Conservation (phyloP, 352 stramenopile species). For the Globisporangium paroecandrum region DNA sequence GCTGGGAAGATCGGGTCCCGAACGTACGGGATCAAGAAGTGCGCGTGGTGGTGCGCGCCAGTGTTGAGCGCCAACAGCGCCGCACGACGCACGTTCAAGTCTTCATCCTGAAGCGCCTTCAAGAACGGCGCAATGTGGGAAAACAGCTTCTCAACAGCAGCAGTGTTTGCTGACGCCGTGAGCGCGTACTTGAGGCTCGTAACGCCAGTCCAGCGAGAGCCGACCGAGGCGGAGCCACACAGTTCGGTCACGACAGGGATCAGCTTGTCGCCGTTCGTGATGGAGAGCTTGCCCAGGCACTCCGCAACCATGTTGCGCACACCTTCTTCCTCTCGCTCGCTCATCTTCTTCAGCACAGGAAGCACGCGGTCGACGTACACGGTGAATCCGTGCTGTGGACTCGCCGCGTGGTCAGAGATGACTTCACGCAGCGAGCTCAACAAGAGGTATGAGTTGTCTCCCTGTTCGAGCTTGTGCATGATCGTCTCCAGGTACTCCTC, state of each 20-base stretch:
- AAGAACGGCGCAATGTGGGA: constrained; percentile 89
- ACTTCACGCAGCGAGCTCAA: constrained; percentile 95
- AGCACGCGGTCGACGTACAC: constrained; percentile 88
- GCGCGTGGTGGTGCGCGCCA: constrained; percentile 92
- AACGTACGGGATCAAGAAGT: constrained; percentile 69
- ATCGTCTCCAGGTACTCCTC: constrained; percentile 88
- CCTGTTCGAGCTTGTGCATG: constrained; percentile 89
- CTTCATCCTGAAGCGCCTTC: constrained; percentile 91
- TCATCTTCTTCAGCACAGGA: constrained; percentile 92
- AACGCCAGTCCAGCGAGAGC: constrained; percentile 88
- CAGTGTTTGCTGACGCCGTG: constrained; percentile 33
- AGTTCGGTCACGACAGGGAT: constrained; percentile 89
- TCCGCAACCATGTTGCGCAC: constrained; percentile 97
- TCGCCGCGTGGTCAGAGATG: constrained; percentile 83
- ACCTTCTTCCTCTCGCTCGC: constrained; percentile 91
- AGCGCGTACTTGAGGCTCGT: constrained; percentile 92
- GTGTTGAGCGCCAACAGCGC: constrained; percentile 96
- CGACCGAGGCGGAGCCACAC: constrained; percentile 48
- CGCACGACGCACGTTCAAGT: constrained; percentile 93
- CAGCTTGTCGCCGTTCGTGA: constrained; percentile 87
- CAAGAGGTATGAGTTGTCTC: constrained; percentile 95
- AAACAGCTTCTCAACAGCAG: constrained; percentile 48
- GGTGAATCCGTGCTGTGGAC: constrained; percentile 67
- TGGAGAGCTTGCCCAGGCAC: constrained; percentile 94
- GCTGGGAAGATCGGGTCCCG: constrained; percentile 88